phyloP scores from a whole-genome alignment of 345 rosid genomes.

The Hevea brasiliensis region DNA sequence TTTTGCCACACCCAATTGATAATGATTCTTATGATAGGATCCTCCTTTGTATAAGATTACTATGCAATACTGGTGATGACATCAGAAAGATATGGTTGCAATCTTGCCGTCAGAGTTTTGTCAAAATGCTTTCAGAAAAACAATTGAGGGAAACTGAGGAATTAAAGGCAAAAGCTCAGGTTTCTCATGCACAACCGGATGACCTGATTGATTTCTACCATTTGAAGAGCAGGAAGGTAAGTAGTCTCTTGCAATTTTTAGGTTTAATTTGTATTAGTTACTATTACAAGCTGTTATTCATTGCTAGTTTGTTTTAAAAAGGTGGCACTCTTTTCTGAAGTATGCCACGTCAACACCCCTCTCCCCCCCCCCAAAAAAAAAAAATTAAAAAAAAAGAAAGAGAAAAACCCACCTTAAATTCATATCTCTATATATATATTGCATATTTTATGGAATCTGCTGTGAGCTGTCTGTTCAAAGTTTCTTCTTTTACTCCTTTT shows the following conservation, averaged over 20 bases:
- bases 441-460: neutral
- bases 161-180: conserved; percentile 87
- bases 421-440: neutral
- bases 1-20: conserved; percentile 90
- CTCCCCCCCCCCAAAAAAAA: no score
- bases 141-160: conserved; percentile 83
- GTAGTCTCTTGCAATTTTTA: neutral
- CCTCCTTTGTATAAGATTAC: conserved; percentile 69
- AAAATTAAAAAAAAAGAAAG: no score
- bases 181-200: conserved; percentile 94
- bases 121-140: conserved; percentile 93
- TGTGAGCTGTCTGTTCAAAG: neutral
- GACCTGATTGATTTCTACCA: conserved; percentile 98
- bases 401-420: neutral
- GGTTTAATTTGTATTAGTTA: neutral
- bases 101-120: conserved; percentile 90
- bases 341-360: neutral
- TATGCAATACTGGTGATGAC: conserved; percentile 80
- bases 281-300: neutral
- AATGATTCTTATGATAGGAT: conserved; percentile 89
- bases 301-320: neutral
- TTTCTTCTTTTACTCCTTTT: neutral
- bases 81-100: conserved; percentile 84
- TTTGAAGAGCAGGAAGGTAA: conserved; percentile 96
- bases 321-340: neutral